Conservation (phyloP, 2,329 filamentous ascomycete genomes). For the Aspergillus sp. region DNA sequence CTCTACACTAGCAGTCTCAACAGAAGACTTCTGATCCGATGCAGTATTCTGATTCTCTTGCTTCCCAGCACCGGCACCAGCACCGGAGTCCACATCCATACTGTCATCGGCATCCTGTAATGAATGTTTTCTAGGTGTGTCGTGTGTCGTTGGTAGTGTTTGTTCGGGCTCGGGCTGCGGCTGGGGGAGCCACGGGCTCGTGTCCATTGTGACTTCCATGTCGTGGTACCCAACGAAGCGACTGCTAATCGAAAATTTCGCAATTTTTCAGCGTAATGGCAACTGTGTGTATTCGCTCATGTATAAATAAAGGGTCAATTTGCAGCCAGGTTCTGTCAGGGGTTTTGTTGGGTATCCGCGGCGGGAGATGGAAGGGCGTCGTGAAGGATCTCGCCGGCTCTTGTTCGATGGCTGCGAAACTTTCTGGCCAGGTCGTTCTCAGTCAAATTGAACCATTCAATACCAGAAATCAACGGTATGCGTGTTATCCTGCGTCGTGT, state of each 20-base stretch:
- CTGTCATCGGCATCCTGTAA: slow-evolving; percentile 21
- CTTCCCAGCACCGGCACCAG: neutral
- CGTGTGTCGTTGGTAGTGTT: slow-evolving; percentile 11
- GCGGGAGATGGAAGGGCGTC: too few species aligned
- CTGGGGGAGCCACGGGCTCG: slow-evolving; percentile 12
- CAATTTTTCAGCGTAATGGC: too few species aligned
- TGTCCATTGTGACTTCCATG: slow-evolving; percentile 15
- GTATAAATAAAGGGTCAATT: too few species aligned
- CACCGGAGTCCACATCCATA: too few species aligned
- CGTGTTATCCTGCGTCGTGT: neutral
- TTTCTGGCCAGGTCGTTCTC: too few species aligned
- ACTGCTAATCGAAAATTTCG: neutral
- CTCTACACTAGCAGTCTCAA: neutral
- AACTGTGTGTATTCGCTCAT: too few species aligned
- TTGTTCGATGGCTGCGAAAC: too few species aligned
- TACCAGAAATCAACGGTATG: neutral
- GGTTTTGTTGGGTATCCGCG: too few species aligned
- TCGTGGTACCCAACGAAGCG: neutral
- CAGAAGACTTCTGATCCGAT: neutral
- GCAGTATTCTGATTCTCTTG: slow-evolving; percentile 3
- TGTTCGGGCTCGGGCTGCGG: slow-evolving; percentile 10
- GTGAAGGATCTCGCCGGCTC: too few species aligned
- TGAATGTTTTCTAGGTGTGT: slow-evolving; percentile 21
- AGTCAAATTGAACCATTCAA: neutral
- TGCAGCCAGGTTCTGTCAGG: too few species aligned